phyloP scores from a whole-genome alignment of 305 asterid species.

The Ajuga reptans region DNA sequence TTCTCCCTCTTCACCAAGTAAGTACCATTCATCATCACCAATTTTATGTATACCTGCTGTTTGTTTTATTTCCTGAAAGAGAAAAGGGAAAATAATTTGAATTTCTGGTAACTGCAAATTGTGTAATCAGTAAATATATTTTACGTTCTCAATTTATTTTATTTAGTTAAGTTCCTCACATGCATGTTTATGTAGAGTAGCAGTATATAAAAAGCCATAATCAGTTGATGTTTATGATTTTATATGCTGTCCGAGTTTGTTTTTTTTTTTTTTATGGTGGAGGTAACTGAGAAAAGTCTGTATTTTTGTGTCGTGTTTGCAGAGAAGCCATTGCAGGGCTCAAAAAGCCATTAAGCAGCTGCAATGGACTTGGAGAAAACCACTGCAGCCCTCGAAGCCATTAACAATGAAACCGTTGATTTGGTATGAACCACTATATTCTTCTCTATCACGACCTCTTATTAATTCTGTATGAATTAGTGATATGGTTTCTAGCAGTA shows the following conservation, averaged over 20 bases:
- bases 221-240: neutral
- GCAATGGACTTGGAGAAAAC: conserved; percentile 36
- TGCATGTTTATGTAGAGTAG: neutral
- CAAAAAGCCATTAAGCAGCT: neutral
- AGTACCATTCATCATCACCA: neutral
- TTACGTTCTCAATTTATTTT: neutral
- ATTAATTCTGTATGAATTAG: neutral
- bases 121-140: neutral
- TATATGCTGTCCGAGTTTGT: neutral
- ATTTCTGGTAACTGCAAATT: neutral
- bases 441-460: neutral
- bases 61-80: neutral
- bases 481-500: neutral
- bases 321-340: neutral
- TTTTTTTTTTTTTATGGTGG: too few species aligned
- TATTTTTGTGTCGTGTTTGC: neutral
- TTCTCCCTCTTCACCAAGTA: neutral
- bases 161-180: too few species aligned
- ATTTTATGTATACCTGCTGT: neutral
- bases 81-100: neutral
- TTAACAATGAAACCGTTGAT: conserved; percentile 51
- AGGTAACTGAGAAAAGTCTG: neutral
- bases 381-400: conserved; percentile 41
- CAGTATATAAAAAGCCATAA: neutral
- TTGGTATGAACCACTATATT: conserved; percentile 26